phyloP scores from a whole-genome alignment of 2,329 filamentous ascomycete genomes.

The Canariomyces notabilis region DNA sequence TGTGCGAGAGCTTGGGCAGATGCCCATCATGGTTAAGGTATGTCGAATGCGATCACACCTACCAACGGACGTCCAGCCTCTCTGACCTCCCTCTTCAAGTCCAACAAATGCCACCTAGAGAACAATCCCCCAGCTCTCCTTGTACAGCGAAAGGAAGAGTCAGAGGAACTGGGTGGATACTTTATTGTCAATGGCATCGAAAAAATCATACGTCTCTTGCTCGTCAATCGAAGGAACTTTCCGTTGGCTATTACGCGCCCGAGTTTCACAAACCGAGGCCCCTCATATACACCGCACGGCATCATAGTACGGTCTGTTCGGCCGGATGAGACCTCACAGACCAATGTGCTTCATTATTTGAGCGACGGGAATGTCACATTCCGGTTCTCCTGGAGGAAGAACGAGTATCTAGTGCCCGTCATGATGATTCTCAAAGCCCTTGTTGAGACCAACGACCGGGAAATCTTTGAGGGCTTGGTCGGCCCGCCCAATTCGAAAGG shows the following conservation, averaged over 20 bases:
- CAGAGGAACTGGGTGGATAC: conserved; percentile 92
- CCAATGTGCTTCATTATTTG: conserved; percentile 93
- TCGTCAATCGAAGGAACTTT: conserved; percentile 87
- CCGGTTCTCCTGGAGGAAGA: conserved; percentile 95
- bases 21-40: conserved; percentile 92
- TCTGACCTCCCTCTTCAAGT: conserved; percentile 46
- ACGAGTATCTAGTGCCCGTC: conserved; percentile 90
- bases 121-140: conserved; percentile 76
- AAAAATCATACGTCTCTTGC: conserved; percentile 88
- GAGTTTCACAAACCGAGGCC: conserved; percentile 83
- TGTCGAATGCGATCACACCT: conserved; percentile 29
- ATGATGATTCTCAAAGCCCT: conserved; percentile 97
- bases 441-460: conserved; percentile 90
- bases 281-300: conserved; percentile 82
- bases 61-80: neutral
- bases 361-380: conserved; percentile 95
- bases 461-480: conserved; percentile 92
- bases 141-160: conserved; percentile 85
- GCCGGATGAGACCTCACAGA: conserved; percentile 97
- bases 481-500: conserved; percentile 72
- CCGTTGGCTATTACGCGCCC: conserved; percentile 90
- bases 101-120: conserved; percentile 86
- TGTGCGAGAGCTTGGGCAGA: conserved; percentile 76
- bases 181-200: conserved; percentile 98
- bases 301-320: conserved; percentile 88